Base-by-base conservation (phyloP, 2,329 filamentous ascomycete species). In the Eutypella sp. region DNA sequence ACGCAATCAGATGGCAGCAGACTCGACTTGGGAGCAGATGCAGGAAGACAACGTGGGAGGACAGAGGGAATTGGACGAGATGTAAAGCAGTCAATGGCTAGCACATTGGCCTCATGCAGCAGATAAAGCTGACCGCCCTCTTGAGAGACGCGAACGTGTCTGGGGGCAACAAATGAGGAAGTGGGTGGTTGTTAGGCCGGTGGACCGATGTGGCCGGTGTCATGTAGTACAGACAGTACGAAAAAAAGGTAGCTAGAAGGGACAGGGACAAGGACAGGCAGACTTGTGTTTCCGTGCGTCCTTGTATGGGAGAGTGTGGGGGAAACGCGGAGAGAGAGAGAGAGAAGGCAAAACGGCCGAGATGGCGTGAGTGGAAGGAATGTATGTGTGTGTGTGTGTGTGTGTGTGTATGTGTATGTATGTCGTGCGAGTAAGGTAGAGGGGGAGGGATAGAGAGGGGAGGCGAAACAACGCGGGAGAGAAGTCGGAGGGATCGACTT, bases 1-100 rank as follows among this genome's bases (percentile, higher is more conserved):
- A 57, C 55, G 55, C 54, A 45, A 41, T 20, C 47, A 44, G 37
- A 47, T 23, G 19, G 37, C 27, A 58, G 52, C 53, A 52, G 49
- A 50, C 47, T 50, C 42, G 51, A 51, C 47, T 50, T 51, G 47
- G 54, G 49, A 47, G 59, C 56, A 59, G 61, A 58, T 54, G 56
- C 60, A 62, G 58, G 58, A 58, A 39, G 53, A 60, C 56, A 52
- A 60, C 61, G 61, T 59, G 60, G 57, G 57, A 51, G 56, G 52
- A 57, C 51, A 50, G 54, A 48, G 53, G 56, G 57, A 59, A 56
- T 50, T 57, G 56, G 59, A 53, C 51, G 45, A 58, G 45, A 56
- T 41, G 48, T 47, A 55, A 52, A 48, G 55, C 58, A 59, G 50
- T 53, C 54, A 58, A 53, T 58, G 58, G 57, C 57, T 61, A 61